Percentiles rank a stretch among this genome's conserved stretches.
phyloP scores from a whole-genome alignment of 2,329 filamentous ascomycete species.

The Ophiostoma fasciatum region DNA sequence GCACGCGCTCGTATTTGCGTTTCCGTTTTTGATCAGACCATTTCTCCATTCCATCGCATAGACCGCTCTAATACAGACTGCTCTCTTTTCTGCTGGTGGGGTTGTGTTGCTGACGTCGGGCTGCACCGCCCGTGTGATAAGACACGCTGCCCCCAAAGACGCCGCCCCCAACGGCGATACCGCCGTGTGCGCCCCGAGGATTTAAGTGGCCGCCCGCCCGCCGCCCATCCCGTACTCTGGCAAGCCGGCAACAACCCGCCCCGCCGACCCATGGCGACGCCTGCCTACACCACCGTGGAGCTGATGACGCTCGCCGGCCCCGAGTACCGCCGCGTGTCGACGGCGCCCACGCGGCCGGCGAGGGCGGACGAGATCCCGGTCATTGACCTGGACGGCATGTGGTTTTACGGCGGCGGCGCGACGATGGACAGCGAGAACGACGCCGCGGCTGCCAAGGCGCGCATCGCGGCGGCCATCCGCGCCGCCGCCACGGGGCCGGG shows the following conservation, averaged over 20 bases:
- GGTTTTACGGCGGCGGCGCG: constrained; percentile 21
- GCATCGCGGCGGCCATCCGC: constrained; percentile 26
- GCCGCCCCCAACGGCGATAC: too few species aligned
- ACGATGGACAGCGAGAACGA: constrained; percentile 14
- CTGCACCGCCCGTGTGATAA: too few species aligned
- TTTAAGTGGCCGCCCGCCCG: too few species aligned
- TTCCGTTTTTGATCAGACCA: not conserved
- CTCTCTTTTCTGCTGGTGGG: too few species aligned
- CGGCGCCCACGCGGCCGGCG: constrained; percentile 22
- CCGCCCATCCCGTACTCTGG: too few species aligned
- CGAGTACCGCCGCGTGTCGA: constrained; percentile 21
- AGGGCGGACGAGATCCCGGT: constrained; percentile 33
- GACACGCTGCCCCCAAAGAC: too few species aligned
- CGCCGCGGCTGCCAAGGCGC: constrained; percentile 11
- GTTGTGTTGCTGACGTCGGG: too few species aligned
- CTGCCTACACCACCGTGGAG: constrained; percentile 9
- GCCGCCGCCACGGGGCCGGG: constrained; percentile 10
- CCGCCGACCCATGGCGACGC: not conserved
- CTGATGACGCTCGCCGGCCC: constrained; percentile 21
- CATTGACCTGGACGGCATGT: constrained; percentile 30
- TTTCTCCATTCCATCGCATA: too few species aligned
- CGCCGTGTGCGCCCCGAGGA: too few species aligned
- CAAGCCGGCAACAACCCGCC: not conserved
- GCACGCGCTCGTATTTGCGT: too few species aligned
- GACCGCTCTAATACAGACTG: too few species aligned